Evolutionary conservation across 2,329 filamentous ascomycete species (phyloP), one percentile per base, ranked within the genome.

Genomic region (Chaetomium sp.): DNA sequence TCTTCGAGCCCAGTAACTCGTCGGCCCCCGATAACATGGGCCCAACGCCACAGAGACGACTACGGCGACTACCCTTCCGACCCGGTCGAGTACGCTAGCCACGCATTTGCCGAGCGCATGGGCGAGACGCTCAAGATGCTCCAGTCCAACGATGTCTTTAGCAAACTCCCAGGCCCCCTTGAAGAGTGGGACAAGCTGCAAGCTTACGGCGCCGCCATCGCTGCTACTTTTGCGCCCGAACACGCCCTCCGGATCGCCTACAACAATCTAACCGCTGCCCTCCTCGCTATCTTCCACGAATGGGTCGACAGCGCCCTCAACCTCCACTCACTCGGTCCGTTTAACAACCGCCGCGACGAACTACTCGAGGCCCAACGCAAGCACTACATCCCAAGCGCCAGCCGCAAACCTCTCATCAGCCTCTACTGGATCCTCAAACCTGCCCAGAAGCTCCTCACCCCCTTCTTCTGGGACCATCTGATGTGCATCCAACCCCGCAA

Each of bases 21-120:
- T 19, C 61, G 47, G 12, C 50, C 55, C 23, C 5, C 31, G 47
- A 53, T 50, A 55, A 67, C 59, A 65, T 74, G 29, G 75, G 73
- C 49, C 76, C 77, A 67, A 23, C 68, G 71, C 6, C 63, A 63
- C 35, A 67, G 71, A 10, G 85, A 88, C 62, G 82, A 85, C 60
- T 79, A 85, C 61, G 76, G 79, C 13, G 86, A 87, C 60, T 75
- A 82, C 3, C 80, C 88, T 2, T 83, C 87, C 68, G 74, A 73
- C 38, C 70, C 74, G 7, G 64, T 77, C 9, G 74, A 75, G 54
- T 85, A 88, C 71, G 85, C 86, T 8, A 83, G 83, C 25, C 80
- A 81, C 29, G 79, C 78, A 9, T 78, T 89, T 49, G 73, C 81
- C 2, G 81, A 83, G 10, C 78, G 84, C 8, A 75, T 87, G 19